phyloP scores from a whole-genome alignment of 352 stramenopile genomes.

The Phytophthora sansomeana region DNA sequence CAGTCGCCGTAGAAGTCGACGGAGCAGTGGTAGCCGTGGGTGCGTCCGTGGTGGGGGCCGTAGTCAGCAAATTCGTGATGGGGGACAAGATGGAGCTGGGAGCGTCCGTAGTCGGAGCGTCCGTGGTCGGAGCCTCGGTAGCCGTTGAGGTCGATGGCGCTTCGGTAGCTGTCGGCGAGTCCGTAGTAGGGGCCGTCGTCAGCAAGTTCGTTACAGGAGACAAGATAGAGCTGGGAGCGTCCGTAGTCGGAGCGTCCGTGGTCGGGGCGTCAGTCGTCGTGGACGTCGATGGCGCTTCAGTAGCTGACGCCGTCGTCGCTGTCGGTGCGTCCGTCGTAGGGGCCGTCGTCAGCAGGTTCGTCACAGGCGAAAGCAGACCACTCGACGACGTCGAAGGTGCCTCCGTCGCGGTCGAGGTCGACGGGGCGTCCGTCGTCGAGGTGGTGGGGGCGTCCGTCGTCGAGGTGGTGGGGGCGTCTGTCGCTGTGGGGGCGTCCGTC shows the following conservation, averaged over 20 bases:
- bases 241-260: not conserved
- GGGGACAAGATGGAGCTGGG: constrained; percentile 9
- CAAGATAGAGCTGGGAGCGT: constrained; percentile 1
- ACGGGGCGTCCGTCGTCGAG: constrained; percentile 6
- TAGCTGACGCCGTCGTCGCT: not conserved
- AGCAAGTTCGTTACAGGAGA: constrained; percentile 4
- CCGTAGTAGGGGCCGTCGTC: constrained; percentile 11
- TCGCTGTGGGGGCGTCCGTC: no score
- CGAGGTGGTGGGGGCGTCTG: no score
- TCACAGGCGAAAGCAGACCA: not conserved
- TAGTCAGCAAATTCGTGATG: constrained; percentile 21
- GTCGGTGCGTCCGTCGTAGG: constrained; percentile 10
- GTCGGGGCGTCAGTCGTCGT: constrained; percentile 3
- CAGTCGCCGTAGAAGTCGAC: no score
- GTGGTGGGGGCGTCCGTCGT: constrained; percentile 4
- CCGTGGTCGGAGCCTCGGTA: no score
- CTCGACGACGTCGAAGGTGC: not conserved
- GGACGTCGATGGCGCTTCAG: not conserved
- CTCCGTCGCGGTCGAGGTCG: not conserved
- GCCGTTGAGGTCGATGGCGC: no score
- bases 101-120: no score
- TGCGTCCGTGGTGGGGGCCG: constrained; percentile 11
- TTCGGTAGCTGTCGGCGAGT: constrained; percentile 1
- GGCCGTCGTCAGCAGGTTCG: constrained; percentile 6
- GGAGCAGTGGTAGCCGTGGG: not conserved